Evolutionary conservation across 2,329 filamentous ascomycete species (phyloP), one percentile per base, ranked within the genome.

Genomic region (Aspergillus brunneoviolaceus): DNA sequence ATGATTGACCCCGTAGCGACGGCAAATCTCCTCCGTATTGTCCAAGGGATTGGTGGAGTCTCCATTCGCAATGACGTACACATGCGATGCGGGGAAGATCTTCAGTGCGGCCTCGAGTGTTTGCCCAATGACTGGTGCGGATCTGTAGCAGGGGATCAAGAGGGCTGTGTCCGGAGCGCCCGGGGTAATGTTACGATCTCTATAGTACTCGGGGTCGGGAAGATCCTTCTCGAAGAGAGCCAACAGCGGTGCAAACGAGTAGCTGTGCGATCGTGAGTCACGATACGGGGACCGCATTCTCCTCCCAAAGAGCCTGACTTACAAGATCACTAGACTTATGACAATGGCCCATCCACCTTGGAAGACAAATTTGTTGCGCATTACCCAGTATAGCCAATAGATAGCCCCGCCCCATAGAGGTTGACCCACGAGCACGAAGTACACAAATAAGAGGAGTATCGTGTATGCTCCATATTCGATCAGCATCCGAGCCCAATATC

Each of bases 101-200:
- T 80, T 77, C 33, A 81, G 63, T 0, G 80, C 80, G 1, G 79
- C 79, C 59, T 77, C 71, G 7, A 82, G 63, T 1, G 80, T 81
- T 0, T 71, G 70, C 2, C 70, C 74, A 27, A 82, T 77, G 45
- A 81, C 72, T 1, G 68, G 64, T 5, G 74, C 79, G 2, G 79
- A 78, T 64, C 80, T 80, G 67, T 81, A 81, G 63, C 79, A 81
- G 12, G 80, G 80, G n/a, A 82, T 81, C 14, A 81, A 64, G 1
- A 81, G 69, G 0, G 77, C 77, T 0, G 77, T 80, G 47, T 78
- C 73, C 2, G 59, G 58, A 2, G 67, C 63, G 2, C 71, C 72
- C 49, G 48, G 59, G 19, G 63, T 55, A n/a, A 69, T 61, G 19
- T 66, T 63, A 2, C 61, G 60, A 5, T 59, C 47, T 27, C 60